These are phyloP conservation scores for Cucumis hystrix DNA, from an alignment of 306 rosid genomes.

Conservation along the genomic window DNA sequence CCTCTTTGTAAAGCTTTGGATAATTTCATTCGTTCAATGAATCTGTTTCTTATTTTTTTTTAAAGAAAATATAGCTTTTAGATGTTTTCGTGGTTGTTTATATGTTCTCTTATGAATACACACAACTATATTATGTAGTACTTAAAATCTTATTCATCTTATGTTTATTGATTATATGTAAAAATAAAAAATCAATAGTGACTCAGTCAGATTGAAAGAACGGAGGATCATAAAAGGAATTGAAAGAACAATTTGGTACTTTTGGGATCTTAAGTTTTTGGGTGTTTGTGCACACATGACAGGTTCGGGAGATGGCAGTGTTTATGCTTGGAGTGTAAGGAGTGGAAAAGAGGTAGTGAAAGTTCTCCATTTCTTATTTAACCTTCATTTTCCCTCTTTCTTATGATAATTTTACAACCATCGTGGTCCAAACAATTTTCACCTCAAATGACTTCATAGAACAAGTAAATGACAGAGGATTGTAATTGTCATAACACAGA, in stretches of 20 bases:
- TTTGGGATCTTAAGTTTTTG: background rate
- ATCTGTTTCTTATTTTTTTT: no score
- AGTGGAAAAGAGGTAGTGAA: constrained; percentile 72
- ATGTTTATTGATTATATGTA: background rate
- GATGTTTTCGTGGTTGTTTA: background rate
- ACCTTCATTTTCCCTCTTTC: background rate
- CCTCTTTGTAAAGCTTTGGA: no score
- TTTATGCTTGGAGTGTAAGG: constrained; percentile 76
- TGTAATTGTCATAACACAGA: background rate
- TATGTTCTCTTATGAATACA: background rate
- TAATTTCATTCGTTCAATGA: no score
- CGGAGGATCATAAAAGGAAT: background rate
- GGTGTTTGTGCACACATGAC: constrained; percentile 11
- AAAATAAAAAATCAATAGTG: background rate
- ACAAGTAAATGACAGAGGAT: background rate
- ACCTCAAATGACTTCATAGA: background rate
- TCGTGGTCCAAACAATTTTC: background rate
- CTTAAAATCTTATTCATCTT: background rate
- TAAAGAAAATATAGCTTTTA: background rate
- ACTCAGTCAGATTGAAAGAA: background rate
- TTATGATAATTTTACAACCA: background rate
- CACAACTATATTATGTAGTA: background rate
- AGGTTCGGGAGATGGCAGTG: constrained; percentile 94
- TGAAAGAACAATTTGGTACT: background rate
- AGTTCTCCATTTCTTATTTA: background rate